Evolutionary conservation across 1,284 basidiomycete genomes (phyloP).

Genomic region (Leucoagaricus sp.): DNA sequence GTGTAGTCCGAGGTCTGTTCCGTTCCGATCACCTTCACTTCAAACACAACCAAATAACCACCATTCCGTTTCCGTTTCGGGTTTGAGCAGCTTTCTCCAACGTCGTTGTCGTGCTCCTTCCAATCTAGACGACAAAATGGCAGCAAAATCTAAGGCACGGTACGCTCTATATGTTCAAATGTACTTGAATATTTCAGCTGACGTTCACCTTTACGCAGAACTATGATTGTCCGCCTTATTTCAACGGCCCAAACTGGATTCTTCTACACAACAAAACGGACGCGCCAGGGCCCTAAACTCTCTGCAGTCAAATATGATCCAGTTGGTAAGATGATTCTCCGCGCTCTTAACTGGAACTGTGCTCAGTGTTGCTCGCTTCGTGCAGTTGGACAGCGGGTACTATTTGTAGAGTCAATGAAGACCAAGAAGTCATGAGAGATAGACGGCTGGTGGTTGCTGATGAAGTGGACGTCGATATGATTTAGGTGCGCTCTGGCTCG

Average conservation of each 20-base stretch:
- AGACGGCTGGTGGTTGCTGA: too few relatives aligned
- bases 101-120: not conserved
- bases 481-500: too few relatives aligned
- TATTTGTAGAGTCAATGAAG: slow-evolving; percentile 81
- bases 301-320: slow-evolving; percentile 91
- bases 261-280: slow-evolving; percentile 83
- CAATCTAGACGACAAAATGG: slow-evolving; percentile 10
- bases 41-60: slow-evolving; percentile 5
- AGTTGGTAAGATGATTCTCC: slow-evolving; percentile 51
- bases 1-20: not conserved
- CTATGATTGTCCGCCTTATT: slow-evolving; percentile 81
- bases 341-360: not conserved
- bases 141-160: slow-evolving; percentile 19
- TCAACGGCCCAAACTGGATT: slow-evolving; percentile 90
- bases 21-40: not conserved
- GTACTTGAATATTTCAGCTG: not conserved
- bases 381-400: slow-evolving; percentile 70
- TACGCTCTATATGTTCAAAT: not conserved
- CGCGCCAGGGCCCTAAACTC: slow-evolving; percentile 71
- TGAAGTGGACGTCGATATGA: too few relatives aligned
- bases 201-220: slow-evolving; percentile 47
- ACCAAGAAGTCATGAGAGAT: slow-evolving; percentile 51
- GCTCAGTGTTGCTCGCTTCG: not conserved
- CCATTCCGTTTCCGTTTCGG: not conserved
- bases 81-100: not conserved